Conservation (phyloP, 371 early-diverging fungal species). For the Amoeboradix gromovi region DNA sequence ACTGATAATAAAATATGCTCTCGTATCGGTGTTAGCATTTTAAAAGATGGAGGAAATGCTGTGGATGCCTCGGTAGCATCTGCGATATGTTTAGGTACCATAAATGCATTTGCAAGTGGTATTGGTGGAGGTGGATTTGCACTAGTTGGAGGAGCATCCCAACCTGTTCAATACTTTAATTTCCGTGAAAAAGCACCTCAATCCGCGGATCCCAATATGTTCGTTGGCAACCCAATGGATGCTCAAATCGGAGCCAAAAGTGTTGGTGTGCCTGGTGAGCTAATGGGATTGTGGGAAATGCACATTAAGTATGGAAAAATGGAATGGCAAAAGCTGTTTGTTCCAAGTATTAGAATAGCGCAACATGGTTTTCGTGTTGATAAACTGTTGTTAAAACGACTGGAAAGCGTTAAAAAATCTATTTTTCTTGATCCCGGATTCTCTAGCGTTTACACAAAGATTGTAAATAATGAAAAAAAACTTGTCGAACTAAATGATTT, state of each 20-base stretch:
- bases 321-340: slow-evolving; percentile 51
- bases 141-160: no score
- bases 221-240: no score
- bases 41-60: slow-evolving; percentile 76
- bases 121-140: slow-evolving; percentile 58
- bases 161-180: no score
- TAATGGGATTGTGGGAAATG: no score
- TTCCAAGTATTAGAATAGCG: slow-evolving; percentile 43
- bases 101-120: slow-evolving; percentile 82
- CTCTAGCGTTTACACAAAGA: no score
- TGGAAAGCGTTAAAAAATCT: slow-evolving; percentile 15
- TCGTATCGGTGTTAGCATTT: slow-evolving; percentile 15
- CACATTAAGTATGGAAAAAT: slow-evolving; percentile 8
- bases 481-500: slow-evolving; percentile 1
- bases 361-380: slow-evolving; percentile 41
- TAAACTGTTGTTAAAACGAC: slow-evolving; percentile 21
- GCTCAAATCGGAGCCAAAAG: no score
- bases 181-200: no score
- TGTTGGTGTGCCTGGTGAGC: no score
- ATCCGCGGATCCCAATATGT: no score
- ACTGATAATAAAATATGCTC: slow-evolving; percentile 11
- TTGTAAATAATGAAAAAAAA: not conserved
- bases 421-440: no score
- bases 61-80: slow-evolving; percentile 88
- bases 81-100: slow-evolving; percentile 66